These are phyloP conservation scores for Phytophthora fragariae DNA, from an alignment of 352 stramenopile species.

Conservation along the genomic window DNA sequence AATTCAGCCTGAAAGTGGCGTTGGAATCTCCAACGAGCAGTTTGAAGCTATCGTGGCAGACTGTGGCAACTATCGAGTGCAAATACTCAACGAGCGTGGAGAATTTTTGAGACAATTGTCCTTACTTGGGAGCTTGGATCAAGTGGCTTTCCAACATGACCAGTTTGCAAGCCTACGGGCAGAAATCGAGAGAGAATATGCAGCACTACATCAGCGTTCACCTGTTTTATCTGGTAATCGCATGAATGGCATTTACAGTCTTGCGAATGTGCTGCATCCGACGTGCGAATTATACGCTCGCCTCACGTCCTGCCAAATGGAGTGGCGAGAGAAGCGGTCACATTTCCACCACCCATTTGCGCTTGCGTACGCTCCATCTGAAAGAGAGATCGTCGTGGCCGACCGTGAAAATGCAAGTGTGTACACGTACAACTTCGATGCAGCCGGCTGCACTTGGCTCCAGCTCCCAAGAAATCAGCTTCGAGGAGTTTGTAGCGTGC, in stretches of 20 bases:
- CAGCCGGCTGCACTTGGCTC: slow-evolving; percentile 54
- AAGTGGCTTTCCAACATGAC: slow-evolving; percentile 52
- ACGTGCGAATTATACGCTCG: slow-evolving; percentile 41
- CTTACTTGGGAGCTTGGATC: slow-evolving; percentile 49
- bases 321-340: slow-evolving; percentile 37
- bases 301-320: slow-evolving; percentile 41
- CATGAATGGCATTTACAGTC: slow-evolving; percentile 41
- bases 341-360: slow-evolving; percentile 60
- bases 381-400: slow-evolving; percentile 52
- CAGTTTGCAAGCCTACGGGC: slow-evolving; percentile 40
- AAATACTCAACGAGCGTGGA: slow-evolving; percentile 71
- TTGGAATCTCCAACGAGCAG: slow-evolving; percentile 61
- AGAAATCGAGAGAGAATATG: slow-evolving; percentile 42
- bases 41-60: slow-evolving; percentile 78
- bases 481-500: slow-evolving; percentile 37
- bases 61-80: slow-evolving; percentile 69
- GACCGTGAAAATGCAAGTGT: slow-evolving; percentile 65
- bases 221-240: slow-evolving; percentile 39
- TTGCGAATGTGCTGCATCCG: slow-evolving; percentile 58
- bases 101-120: slow-evolving; percentile 62
- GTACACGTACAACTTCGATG: slow-evolving; percentile 60
- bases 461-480: slow-evolving; percentile 25
- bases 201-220: slow-evolving; percentile 22
- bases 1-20: slow-evolving; percentile 34
- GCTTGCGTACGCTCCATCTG: slow-evolving; percentile 39